phyloP scores from a whole-genome alignment of 148 eudicot species.

The Fagopyrum esculentum region DNA sequence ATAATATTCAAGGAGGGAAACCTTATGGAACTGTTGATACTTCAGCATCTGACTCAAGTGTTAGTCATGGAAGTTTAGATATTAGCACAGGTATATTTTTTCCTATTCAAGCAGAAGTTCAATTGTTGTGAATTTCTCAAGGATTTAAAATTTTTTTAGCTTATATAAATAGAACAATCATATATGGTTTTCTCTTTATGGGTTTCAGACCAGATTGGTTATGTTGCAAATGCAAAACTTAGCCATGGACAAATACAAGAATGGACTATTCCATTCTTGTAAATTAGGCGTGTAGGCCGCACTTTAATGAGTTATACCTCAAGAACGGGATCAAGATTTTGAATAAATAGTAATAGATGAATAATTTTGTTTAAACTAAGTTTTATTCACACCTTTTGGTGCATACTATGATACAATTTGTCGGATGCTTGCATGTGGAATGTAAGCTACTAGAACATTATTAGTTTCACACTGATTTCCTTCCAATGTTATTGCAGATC shows the following conservation, averaged over 20 bases:
- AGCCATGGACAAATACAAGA: background rate
- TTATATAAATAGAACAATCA: background rate
- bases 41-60: slow-evolving; percentile 9
- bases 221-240: background rate
- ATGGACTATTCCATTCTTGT: background rate
- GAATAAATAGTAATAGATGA: background rate
- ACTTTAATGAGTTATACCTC: background rate
- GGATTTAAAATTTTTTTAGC: background rate
- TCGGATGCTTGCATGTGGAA: background rate
- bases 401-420: background rate
- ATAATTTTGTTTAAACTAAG: background rate
- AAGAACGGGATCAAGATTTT: background rate
- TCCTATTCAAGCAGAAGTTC: background rate
- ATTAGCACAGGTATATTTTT: slow-evolving; percentile 33
- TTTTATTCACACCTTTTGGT: background rate
- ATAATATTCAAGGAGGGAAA: slow-evolving; percentile 15
- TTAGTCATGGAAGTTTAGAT: slow-evolving; percentile 49
- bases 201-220: background rate
- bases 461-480: background rate
- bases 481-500: slow-evolving; percentile 15
- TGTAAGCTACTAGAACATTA: background rate
- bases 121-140: background rate
- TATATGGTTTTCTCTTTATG: background rate
- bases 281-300: background rate
- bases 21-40: background rate